Conservation (phyloP, 2,329 filamentous ascomycete genomes). For the Neonectria ditissima region DNA sequence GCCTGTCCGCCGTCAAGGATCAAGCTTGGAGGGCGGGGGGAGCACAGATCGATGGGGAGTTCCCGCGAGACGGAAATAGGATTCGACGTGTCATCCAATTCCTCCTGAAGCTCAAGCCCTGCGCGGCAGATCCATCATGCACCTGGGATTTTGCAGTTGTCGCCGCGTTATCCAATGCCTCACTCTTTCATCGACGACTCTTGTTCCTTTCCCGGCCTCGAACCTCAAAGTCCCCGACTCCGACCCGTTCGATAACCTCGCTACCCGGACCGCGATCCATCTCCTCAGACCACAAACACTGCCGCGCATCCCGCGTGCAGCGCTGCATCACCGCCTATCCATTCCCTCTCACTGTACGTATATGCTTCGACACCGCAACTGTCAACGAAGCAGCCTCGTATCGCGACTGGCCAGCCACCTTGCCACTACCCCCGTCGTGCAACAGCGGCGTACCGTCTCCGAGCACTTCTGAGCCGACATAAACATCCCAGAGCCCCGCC, state of each 20-base stretch:
- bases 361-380: slow-evolving; percentile 7
- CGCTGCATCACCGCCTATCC: slow-evolving; percentile 6
- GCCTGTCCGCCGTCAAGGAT: neutral
- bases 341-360: neutral
- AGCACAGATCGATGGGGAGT: slow-evolving; percentile 13
- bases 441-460: neutral
- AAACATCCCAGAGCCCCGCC: neutral
- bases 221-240: slow-evolving; percentile 4
- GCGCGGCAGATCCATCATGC: slow-evolving; percentile 9
- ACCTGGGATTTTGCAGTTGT: slow-evolving; percentile 11
- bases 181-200: neutral
- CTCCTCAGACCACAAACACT: neutral
- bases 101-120: slow-evolving; percentile 12
- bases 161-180: slow-evolving; percentile 9
- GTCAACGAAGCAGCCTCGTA: neutral
- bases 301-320: slow-evolving; percentile 15
- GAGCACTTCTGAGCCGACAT: neutral
- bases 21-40: slow-evolving; percentile 1
- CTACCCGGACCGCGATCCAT: neutral
- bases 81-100: neutral
- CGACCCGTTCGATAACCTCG: neutral
- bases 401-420: slow-evolving; percentile 18
- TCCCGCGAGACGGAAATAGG: neutral
- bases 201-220: slow-evolving; percentile 9
- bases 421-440: neutral